Evolutionary conservation across 1,139 yeast genomes (phyloP).

Genomic region (Candida buenavistaensis): DNA sequence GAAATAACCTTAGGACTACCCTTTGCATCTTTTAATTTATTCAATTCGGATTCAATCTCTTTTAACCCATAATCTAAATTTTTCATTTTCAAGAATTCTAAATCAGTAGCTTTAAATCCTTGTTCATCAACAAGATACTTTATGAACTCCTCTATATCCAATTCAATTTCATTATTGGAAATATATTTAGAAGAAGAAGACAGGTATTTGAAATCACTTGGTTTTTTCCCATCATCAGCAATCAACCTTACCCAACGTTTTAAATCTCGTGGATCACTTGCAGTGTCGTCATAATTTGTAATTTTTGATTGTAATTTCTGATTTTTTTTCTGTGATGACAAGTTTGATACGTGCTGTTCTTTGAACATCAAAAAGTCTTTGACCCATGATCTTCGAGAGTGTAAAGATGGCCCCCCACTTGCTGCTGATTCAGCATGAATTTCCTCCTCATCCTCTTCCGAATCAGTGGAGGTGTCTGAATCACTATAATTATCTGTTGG

Average conservation of each 20-base stretch:
- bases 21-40: conserved; percentile 24
- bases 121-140: conserved; percentile 28
- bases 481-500: conserved; percentile 1
- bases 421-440: neutral
- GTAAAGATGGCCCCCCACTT: neutral
- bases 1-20: conserved; percentile 21
- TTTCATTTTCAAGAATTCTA: conserved; percentile 24
- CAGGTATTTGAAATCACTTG: conserved; percentile 1
- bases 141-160: conserved; percentile 32
- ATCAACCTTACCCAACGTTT: conserved; percentile 27
- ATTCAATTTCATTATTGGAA: conserved; percentile 14
- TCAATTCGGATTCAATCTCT: conserved; percentile 39
- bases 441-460: conserved; percentile 1
- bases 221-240: conserved; percentile 15
- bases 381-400: conserved; percentile 19
- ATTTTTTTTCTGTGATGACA: conserved; percentile 2
- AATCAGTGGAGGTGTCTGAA: too few relatives aligned
- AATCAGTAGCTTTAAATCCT: conserved; percentile 29
- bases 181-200: conserved; percentile 7
- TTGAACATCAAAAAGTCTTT: conserved; percentile 17
- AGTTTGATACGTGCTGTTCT: conserved; percentile 5
- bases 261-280: conserved; percentile 23
- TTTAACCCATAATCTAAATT: conserved; percentile 37
- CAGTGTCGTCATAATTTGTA: conserved; percentile 23
- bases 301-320: conserved; percentile 19